phyloP scores from a whole-genome alignment of 2,329 filamentous ascomycete species.

The Xylogone sp. region DNA sequence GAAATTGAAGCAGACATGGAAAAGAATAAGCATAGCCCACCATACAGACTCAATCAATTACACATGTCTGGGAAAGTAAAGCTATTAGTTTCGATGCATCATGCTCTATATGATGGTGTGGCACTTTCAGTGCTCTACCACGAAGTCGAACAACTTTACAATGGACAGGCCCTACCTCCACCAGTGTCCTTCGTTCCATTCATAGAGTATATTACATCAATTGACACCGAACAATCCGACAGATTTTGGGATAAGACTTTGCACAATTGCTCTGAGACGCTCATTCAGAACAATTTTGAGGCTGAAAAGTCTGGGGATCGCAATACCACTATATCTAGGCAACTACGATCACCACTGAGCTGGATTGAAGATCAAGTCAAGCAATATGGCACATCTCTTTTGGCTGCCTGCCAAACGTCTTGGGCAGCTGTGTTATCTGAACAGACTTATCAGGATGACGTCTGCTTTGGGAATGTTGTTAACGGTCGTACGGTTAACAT shows the following conservation, averaged over 20 bases:
- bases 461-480: slow-evolving; percentile 86
- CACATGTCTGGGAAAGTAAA: slow-evolving; percentile 3
- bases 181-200: slow-evolving; percentile 60
- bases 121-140: slow-evolving; percentile 66
- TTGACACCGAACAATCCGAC: slow-evolving; percentile 46
- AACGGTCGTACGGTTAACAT: slow-evolving; percentile 69
- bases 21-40: slow-evolving; percentile 15
- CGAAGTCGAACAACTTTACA: slow-evolving; percentile 63
- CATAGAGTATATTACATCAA: slow-evolving; percentile 51
- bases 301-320: background rate
- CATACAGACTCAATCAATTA: slow-evolving; percentile 19
- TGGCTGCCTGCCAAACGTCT: slow-evolving; percentile 66
- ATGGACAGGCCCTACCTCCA: slow-evolving; percentile 40
- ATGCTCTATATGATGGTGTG: slow-evolving; percentile 82
- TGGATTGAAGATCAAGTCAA: slow-evolving; percentile 46
- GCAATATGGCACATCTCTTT: slow-evolving; percentile 54
- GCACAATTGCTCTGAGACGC: slow-evolving; percentile 40
- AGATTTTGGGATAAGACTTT: slow-evolving; percentile 65
- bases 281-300: background rate
- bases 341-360: slow-evolving; percentile 10
- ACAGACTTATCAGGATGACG: slow-evolving; percentile 53
- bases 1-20: background rate
- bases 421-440: slow-evolving; percentile 65
- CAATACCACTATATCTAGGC: background rate
- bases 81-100: slow-evolving; percentile 50